Base-by-base conservation (phyloP, 2,329 filamentous ascomycete genomes). In the Diaporthe sp. region DNA sequence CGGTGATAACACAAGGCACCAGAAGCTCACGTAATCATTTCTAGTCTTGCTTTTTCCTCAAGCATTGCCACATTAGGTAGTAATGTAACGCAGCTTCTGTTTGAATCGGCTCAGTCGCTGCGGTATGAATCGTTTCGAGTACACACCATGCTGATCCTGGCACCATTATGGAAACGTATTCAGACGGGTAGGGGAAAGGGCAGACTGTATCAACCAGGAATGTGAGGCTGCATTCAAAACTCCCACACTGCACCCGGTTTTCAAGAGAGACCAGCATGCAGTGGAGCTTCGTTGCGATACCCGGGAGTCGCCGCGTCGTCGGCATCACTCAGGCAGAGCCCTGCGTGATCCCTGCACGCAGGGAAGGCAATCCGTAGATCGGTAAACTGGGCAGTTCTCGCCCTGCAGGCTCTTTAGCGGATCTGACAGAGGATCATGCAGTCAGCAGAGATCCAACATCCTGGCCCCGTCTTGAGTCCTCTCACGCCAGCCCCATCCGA, bases 391-490 rank as follows among this genome's bases (percentile, higher is more conserved):
- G 55, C 22, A 62, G 28, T 61, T 44, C 42, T 61, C 73, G 65
- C 58, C 62, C 44, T 51, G 53, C 65, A 75, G 34, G 17, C 44
- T 46, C 31, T 51, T 71, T 31, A 51, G 42, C 46, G 62, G 71
- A 62, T 65, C 71, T 71, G 75, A 53, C 71, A 68, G 61, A 74
- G 55, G 22, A 57, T 49, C 57, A 74, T 74, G 74, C 71, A 58
- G 71, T 60, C 71, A 70, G 71, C 57, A 31, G n/a, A 62, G 71
- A 76, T 76, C 62, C 46, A 74, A 71, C 55, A 73, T 49, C 42
- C 55, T 61, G 22, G 42, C 17, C 25, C 28, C 19, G 28, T 39
- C 22, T 60, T 51, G 42, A 61, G 62, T 61, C 44, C 42, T 46
- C 61, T 44, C 17, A 28, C 37, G 34, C n/a, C 39, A 62, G 42